Percentiles rank a stretch among this genome's conserved stretches.
Evolutionary conservation across 257 asterid species (phyloP).

Genomic region (Nicotiana noctiflora): DNA sequence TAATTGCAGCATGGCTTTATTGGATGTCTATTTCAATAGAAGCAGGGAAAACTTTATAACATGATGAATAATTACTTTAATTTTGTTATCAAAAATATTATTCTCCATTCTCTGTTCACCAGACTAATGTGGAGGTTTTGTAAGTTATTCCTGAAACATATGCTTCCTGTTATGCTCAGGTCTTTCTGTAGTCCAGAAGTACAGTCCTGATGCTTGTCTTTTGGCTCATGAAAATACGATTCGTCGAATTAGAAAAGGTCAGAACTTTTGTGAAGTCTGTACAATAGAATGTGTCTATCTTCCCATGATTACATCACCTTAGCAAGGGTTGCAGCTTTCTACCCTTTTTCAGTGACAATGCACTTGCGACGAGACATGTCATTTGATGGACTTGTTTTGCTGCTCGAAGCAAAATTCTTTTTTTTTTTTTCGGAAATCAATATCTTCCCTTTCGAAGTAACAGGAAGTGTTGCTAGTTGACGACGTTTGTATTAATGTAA

Average conservation of each 20-base stretch:
- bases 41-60: neutral
- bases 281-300: neutral
- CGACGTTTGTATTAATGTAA: neutral
- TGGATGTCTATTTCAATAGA: neutral
- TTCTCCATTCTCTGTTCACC: neutral
- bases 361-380: neutral
- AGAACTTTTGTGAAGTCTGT: neutral
- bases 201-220: constrained; percentile 71
- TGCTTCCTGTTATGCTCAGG: constrained; percentile 35
- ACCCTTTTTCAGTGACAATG: neutral
- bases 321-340: neutral
- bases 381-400: neutral
- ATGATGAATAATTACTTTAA: neutral
- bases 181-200: constrained; percentile 81
- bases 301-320: neutral
- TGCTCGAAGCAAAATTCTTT: neutral
- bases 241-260: constrained; percentile 66
- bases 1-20: neutral
- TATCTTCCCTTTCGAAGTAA: neutral
- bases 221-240: constrained; percentile 77
- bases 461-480: neutral
- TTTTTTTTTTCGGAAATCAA: neutral
- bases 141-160: neutral
- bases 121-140: neutral
- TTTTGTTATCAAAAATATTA: neutral